Percentiles rank a stretch among this genome's conserved stretches.
Evolutionary conservation across 176 grass and related monocot genomes (phyloP).

Genomic region (maize (Zea mays)): Zm-B73-REFERENCE-NAM-5.0 NC_050097.1:27439501-27440000

Average conservation of each 20-base stretch:
- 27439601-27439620: constrained; percentile 88
- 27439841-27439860: too few relatives aligned
- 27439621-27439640: constrained; percentile 97
- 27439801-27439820: constrained; percentile 17
- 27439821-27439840: neutral
- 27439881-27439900: neutral
- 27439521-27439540: neutral
- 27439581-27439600: constrained; percentile 94
- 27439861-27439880: too few relatives aligned
- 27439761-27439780: neutral
- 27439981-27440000: neutral
- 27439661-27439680: constrained; percentile 76
- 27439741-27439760: neutral
- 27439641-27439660: constrained; percentile 78
- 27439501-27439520: constrained; percentile 27
- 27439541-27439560: constrained; percentile 74
- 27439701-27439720: neutral
- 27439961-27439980: neutral
- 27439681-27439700: neutral
- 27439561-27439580: constrained; percentile 72
- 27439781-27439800: neutral
- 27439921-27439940: neutral
- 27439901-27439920: neutral
- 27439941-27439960: constrained; percentile 13
- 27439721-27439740: neutral